Base-by-base conservation (phyloP, 805 yeast genomes). In the Pichia exigua region DNA sequence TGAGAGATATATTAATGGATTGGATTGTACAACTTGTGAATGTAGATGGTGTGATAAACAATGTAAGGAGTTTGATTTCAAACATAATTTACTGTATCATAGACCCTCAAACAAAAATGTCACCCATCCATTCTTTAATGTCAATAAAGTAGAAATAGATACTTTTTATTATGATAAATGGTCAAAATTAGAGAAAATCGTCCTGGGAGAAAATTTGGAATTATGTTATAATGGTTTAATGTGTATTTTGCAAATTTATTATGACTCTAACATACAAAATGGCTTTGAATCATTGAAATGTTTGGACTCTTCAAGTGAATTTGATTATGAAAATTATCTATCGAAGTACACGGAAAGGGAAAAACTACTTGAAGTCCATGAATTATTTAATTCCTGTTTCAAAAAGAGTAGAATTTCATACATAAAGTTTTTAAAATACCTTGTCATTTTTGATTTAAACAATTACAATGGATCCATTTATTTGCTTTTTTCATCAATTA, bases 21-120 rank as follows among this genome's bases (percentile, higher is more conserved):
- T 66, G 22, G 70, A 66, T 48, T 66, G 70, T 45, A 59, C 58
- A 44, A 57, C 54, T 21, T 66, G 70, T 55, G 51, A 56, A 28
- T 51, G 52, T 6, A 54, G 63, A 40, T 66, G 70, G 70, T 66
- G 70, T 49, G 62, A 65, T 28, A 50, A 53, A 18, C 51, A 52
- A 20, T 66, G 70, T 49, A 58, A 60, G 17, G 59, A 58, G 12
- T 47, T 60, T 21, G 69, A 66, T 51, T 55, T 60, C 32, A 58
- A 52, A 41, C 70, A 66, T 50, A 24, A 42, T 1, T 15, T 63
- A 5, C 45, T 66, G n/a, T 47, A 51, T 48, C 70, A 66, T 53
- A 53, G 60, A 15, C 70, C 70, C 1, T 49, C 60, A 13, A 66
- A 66, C 53, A 64, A 63, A 45, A 54, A 62, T 4, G 60, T 57